phyloP scores from a whole-genome alignment of 495 filamentous ascomycete species.

The Paragyromitra xinjiangensis region DNA sequence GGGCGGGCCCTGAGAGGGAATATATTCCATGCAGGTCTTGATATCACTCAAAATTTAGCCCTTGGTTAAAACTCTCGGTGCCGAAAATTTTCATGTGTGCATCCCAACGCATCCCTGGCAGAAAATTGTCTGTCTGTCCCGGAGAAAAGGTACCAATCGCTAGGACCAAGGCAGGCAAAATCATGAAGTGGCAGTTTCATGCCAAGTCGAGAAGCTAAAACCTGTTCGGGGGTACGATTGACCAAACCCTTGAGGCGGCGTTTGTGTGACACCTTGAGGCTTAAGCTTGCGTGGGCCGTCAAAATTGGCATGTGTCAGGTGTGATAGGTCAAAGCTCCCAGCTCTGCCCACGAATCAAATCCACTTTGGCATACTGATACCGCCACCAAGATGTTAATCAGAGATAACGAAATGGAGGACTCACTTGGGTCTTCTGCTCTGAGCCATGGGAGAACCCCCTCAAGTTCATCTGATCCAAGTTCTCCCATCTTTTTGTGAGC shows the following conservation, averaged over 20 bases:
- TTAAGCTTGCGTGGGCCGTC: background rate
- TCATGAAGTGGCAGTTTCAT: conserved; percentile 23
- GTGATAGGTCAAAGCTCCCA: conserved; percentile 17
- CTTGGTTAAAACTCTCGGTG: background rate
- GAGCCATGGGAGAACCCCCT: background rate
- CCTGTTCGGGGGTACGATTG: conserved; percentile 4
- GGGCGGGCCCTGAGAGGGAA: conserved; percentile 17
- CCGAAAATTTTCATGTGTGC: conserved; percentile 16
- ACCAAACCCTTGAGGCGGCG: conserved; percentile 10
- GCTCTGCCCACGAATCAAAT: background rate
- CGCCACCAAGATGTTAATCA: no score
- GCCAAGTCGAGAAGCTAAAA: conserved; percentile 4
- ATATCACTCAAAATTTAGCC: background rate
- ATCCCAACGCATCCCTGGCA: conserved; percentile 8
- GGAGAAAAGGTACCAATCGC: background rate
- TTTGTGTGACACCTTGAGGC: conserved; percentile 14
- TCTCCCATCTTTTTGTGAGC: background rate
- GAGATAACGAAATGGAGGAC: background rate
- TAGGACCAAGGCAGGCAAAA: background rate
- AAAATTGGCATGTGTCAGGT: conserved; percentile 12
- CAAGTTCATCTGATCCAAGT: background rate
- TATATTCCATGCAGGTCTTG: conserved; percentile 31
- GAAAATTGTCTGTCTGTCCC: background rate
- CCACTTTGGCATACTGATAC: background rate
- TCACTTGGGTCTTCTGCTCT: background rate